These are phyloP conservation scores for Phyllosticta paracitricarpa DNA, from an alignment of 2,329 filamentous ascomycete genomes.

Conservation along the genomic window DNA sequence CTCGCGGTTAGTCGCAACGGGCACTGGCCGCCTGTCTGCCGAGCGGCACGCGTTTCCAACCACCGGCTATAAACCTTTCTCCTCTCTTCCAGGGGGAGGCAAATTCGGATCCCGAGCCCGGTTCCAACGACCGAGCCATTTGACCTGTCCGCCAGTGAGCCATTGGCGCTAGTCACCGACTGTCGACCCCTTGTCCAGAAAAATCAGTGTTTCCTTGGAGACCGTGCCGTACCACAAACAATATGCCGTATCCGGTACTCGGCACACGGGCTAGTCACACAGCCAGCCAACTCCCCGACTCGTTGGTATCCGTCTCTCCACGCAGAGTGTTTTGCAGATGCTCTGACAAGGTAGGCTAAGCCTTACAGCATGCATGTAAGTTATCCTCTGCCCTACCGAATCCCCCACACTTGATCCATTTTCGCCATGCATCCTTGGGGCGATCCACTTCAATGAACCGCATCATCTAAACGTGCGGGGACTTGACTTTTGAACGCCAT, in stretches of 20 bases:
- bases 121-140: not conserved
- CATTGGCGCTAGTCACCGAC: not conserved
- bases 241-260: not conserved
- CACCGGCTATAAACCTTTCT: not conserved
- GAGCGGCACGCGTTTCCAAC: conserved; percentile 2
- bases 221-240: not conserved
- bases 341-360: not conserved
- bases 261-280: not conserved
- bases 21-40: conserved; percentile 6
- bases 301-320: not conserved
- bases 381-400: not conserved
- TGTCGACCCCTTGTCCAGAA: not conserved
- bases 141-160: not conserved
- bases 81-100: not conserved
- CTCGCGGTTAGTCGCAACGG: not conserved
- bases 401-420: not conserved
- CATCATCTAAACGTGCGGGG: too few relatives aligned
- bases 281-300: not conserved
- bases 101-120: not conserved
- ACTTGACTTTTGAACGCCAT: too few relatives aligned
- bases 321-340: not conserved
- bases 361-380: not conserved
- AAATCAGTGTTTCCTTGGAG: not conserved
- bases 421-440: not conserved
- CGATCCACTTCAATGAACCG: not conserved